Evolutionary conservation across 2,329 filamentous ascomycete species (phyloP).

Genomic region (Thermothelomyces thermophilus): DNA sequence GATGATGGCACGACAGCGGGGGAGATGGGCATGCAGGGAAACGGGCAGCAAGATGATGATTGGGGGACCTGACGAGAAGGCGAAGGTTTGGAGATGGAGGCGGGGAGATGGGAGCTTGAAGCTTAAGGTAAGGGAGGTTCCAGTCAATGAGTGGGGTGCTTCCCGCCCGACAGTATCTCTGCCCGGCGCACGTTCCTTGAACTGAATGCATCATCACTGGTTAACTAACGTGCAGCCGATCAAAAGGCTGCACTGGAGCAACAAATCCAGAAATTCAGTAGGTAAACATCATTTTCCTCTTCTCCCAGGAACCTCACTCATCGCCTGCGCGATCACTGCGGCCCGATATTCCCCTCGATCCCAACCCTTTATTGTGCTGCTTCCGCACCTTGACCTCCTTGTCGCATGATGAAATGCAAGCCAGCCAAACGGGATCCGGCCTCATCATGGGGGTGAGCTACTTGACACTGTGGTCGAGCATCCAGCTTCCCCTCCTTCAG

Average conservation of each 20-base stretch:
- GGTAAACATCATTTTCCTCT: background rate
- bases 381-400: background rate
- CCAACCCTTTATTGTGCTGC: background rate
- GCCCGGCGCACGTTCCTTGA: constrained; percentile 12
- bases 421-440: too few species aligned
- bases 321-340: too few species aligned
- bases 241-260: background rate
- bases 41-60: constrained; percentile 11
- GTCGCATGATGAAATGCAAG: background rate
- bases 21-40: background rate
- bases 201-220: constrained; percentile 16
- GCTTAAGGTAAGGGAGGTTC: constrained; percentile 19
- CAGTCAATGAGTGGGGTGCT: constrained; percentile 25
- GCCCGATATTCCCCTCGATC: too few species aligned
- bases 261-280: too few species aligned
- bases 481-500: constrained; percentile 14
- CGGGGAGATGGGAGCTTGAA: constrained; percentile 20
- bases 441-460: too few species aligned
- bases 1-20: background rate
- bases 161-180: constrained; percentile 16
- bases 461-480: background rate
- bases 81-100: constrained; percentile 5
- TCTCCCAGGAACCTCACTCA: too few species aligned
- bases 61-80: constrained; percentile 5
- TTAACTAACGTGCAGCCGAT: constrained; percentile 8